phyloP scores from a whole-genome alignment of 805 yeast genomes.

The Saccharomycopsis fermentans region DNA sequence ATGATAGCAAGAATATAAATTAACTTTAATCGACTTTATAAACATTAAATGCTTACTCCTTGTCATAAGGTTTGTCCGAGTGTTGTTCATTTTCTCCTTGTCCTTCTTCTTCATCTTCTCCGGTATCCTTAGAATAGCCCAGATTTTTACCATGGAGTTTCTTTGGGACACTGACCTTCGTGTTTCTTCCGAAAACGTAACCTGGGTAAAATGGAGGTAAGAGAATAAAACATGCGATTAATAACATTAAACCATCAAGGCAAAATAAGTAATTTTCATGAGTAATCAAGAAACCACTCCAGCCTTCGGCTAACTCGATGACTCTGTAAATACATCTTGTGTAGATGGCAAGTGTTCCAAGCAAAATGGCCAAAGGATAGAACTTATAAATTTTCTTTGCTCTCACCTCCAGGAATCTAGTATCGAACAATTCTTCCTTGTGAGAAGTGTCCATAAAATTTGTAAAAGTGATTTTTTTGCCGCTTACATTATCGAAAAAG shows the following conservation, averaged over 20 bases:
- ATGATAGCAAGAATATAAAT: too few relatives aligned
- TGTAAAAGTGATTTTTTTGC: neutral
- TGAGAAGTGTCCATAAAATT: slow-evolving; percentile 1
- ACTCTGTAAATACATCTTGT: slow-evolving; percentile 66
- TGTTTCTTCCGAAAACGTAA: slow-evolving; percentile 33
- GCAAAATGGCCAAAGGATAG: slow-evolving; percentile 37
- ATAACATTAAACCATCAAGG: slow-evolving; percentile 55
- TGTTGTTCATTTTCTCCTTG: neutral
- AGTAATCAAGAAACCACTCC: slow-evolving; percentile 54
- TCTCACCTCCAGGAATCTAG: slow-evolving; percentile 29
- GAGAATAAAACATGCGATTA: slow-evolving; percentile 38
- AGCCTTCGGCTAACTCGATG: slow-evolving; percentile 62
- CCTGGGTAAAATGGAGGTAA: slow-evolving; percentile 51
- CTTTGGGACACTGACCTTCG: slow-evolving; percentile 20
- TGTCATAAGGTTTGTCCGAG: too few relatives aligned
- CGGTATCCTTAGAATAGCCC: neutral
- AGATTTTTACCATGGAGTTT: neutral
- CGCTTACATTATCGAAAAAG: neutral
- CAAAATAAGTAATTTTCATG: slow-evolving; percentile 50
- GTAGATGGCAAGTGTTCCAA: slow-evolving; percentile 44
- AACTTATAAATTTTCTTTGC: slow-evolving; percentile 28
- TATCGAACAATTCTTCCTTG: slow-evolving; percentile 25
- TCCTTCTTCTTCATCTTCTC: neutral
- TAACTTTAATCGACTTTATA: too few relatives aligned
- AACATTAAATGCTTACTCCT: too few relatives aligned